Conservation (phyloP, 108 stramenopile species). For the Nitzschia palea region DNA sequence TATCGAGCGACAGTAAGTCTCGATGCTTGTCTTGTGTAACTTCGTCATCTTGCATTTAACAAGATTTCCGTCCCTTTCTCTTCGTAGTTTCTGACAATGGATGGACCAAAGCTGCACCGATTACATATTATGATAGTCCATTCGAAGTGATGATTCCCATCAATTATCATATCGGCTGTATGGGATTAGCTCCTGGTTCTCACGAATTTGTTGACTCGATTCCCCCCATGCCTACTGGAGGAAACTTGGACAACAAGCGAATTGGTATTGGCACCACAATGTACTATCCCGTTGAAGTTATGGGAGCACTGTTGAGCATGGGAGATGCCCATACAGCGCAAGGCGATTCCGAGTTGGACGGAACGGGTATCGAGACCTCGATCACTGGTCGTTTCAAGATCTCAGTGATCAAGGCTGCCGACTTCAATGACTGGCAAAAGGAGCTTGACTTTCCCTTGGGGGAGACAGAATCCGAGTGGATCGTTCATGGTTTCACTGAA, state of each 20-base stretch:
- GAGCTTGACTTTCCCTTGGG: slow-evolving; percentile 42
- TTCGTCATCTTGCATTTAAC: not conserved
- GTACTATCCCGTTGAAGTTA: slow-evolving; percentile 40
- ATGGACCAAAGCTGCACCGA: slow-evolving; percentile 23
- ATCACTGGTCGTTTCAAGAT: slow-evolving; percentile 46
- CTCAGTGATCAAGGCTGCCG: slow-evolving; percentile 40
- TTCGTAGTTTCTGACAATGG: slow-evolving; percentile 24
- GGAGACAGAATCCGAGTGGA: slow-evolving; percentile 36
- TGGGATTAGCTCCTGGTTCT: slow-evolving; percentile 38
- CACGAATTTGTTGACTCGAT: slow-evolving; percentile 43
- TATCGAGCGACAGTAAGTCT: slow-evolving; percentile 1
- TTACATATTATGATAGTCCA: slow-evolving; percentile 34
- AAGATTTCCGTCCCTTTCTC: not conserved
- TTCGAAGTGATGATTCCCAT: slow-evolving; percentile 41
- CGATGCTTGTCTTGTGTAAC: not conserved
- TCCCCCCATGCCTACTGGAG: slow-evolving; percentile 37
- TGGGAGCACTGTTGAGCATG: slow-evolving; percentile 30
- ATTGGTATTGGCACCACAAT: slow-evolving; percentile 36
- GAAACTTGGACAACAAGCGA: slow-evolving; percentile 21
- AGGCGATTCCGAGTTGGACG: slow-evolving; percentile 25
- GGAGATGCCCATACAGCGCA: slow-evolving; percentile 35
- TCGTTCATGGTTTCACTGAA: slow-evolving; percentile 43
- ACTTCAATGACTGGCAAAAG: slow-evolving; percentile 35
- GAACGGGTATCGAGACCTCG: slow-evolving; percentile 47
- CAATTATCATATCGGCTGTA: slow-evolving; percentile 37